phyloP scores from a whole-genome alignment of 106 monocot genomes.

The Dendrobium nobile region DNA sequence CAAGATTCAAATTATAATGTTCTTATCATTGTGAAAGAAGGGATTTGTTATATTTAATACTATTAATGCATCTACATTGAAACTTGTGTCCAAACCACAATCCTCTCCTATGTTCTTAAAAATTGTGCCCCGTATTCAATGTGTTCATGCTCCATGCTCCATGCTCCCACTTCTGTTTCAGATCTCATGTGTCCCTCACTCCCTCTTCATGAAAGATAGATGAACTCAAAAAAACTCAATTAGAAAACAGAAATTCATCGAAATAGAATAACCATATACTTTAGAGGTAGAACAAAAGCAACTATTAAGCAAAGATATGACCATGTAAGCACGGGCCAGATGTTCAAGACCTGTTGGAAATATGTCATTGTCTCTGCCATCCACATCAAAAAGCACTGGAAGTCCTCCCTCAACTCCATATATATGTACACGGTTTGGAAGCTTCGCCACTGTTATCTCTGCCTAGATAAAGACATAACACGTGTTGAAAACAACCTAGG shows the following conservation, averaged over 20 bases:
- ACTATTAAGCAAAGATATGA: not conserved
- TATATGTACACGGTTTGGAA: conserved; percentile 56
- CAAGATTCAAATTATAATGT: no score
- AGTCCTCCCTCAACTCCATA: conserved; percentile 84
- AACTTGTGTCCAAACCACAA: no score
- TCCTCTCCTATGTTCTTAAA: not conserved
- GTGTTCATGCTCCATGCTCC: not conserved
- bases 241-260: not conserved
- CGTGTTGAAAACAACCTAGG: not conserved
- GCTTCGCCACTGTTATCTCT: conserved; percentile 78
- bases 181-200: not conserved
- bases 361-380: conserved; percentile 86
- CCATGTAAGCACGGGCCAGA: not conserved
- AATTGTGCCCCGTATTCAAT: not conserved
- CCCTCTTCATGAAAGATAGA: not conserved
- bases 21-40: no score
- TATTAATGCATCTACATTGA: no score
- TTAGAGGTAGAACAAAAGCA: not conserved
- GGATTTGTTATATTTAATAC: no score
- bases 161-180: not conserved
- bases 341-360: conserved; percentile 73
- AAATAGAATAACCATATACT: not conserved
- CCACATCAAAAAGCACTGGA: conserved; percentile 88
- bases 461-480: conserved; percentile 31
- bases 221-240: not conserved